Conservation (phyloP, 1,139 yeast species). For the Blastobotrys capitulatus region DNA sequence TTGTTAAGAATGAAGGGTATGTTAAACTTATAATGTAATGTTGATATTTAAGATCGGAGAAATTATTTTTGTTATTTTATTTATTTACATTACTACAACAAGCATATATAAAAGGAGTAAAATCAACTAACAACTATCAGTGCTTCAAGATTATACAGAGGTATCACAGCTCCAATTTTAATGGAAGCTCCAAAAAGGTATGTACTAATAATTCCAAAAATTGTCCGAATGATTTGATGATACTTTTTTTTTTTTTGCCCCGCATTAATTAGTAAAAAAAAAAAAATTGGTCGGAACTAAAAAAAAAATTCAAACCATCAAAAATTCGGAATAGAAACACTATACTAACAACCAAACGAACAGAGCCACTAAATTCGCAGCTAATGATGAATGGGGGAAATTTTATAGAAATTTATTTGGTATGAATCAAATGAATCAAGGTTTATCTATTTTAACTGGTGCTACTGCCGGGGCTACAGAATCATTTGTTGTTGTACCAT, state of each 20-base stretch:
- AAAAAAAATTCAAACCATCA: neutral
- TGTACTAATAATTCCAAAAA: neutral
- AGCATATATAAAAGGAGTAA: neutral
- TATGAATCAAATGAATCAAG: slow-evolving; percentile 64
- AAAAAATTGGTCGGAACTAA: neutral
- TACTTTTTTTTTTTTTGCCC: neutral
- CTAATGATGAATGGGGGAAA: slow-evolving; percentile 95
- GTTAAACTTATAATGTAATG: neutral
- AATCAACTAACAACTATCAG: too few relatives aligned
- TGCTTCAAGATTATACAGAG: slow-evolving; percentile 69
- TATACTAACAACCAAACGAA: neutral
- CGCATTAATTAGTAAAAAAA: neutral
- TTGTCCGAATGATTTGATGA: neutral
- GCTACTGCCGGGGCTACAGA: slow-evolving; percentile 99
- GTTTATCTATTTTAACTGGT: slow-evolving; percentile 85
- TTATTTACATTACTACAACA: too few relatives aligned
- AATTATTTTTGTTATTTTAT: too few relatives aligned
- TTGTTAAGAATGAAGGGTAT: slow-evolving; percentile 75
- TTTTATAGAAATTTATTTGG: slow-evolving; percentile 72
- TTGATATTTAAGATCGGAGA: neutral
- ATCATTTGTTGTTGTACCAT: slow-evolving; percentile 93
- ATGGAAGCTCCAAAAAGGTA: slow-evolving; percentile 95
- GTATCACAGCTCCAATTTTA: slow-evolving; percentile 90
- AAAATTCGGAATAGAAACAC: neutral
- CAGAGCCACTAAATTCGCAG: slow-evolving; percentile 90